Evolutionary conservation across 2,329 filamentous ascomycete genomes (phyloP), one percentile per base, ranked within the genome.

Genomic region (Pestalotiopsis sp.): DNA sequence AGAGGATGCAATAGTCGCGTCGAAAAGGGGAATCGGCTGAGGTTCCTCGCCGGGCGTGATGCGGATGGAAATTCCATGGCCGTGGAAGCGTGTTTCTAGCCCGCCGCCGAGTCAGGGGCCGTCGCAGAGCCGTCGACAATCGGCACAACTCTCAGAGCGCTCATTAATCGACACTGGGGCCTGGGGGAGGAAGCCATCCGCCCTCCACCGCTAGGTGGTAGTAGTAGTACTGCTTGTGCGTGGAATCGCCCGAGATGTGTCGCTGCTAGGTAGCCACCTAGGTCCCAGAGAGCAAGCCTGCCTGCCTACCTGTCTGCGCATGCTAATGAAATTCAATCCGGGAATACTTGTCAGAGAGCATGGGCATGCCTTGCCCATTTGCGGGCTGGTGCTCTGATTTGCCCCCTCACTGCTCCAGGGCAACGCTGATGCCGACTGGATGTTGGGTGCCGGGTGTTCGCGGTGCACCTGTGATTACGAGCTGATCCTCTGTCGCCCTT

Each of bases 261-360:
- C n/a, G 36, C 17, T 27, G 25, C 17, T 25, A 59, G 25, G 59
- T 17, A 36, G 59, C 27, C 31, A 36, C 31, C 31, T 36, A 36
- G 31, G 31, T 17, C 7, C 27, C 2, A 20, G 17, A 39, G 17
- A 36, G 31, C 27, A 60, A 27, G 59, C 59, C 36, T 61, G 59
- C 14, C 59, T 39, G 45, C 31, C 31, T 36, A 36, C 31, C 6
- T 36, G 59, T 31, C 36, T 39, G 57, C 57, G 17, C 23, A 13
- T 59, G 27, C 59, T 62, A 62, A 62, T 62, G 59, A 62, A 62
- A 62, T 27, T 36, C 38, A 59, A 62, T 62, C 20, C 59, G 59
- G 59, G 31, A 14, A 36, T 36, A 62, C 59, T 62, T 62, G 59
- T 62, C 36, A 39, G 27, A 62, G 31, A 39, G 36, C 36, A 39